Evolutionary conservation across 2,329 filamentous ascomycete species (phyloP).

Genomic region (Ophiostoma ulmi): DNA sequence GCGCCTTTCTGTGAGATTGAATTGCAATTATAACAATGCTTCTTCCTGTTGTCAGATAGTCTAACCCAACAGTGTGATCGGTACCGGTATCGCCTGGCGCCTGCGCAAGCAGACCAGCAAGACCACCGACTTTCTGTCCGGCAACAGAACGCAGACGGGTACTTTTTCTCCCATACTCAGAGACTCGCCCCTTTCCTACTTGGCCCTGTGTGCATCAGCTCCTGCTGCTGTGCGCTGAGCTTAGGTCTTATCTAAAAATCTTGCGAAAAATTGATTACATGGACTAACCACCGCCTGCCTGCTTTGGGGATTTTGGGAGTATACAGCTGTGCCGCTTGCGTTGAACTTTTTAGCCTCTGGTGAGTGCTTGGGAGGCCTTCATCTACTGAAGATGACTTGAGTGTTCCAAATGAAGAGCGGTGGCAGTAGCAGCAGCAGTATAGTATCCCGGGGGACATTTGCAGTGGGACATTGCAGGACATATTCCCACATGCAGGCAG

Average conservation of each 20-base stretch:
- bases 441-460: constrained; percentile 26
- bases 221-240: background rate
- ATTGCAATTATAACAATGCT: background rate
- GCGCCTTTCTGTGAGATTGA: constrained; percentile 60
- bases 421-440: constrained; percentile 56
- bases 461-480: constrained; percentile 9
- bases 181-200: constrained; percentile 7
- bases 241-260: no score
- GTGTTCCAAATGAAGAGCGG: constrained; percentile 15
- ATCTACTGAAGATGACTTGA: constrained; percentile 34
- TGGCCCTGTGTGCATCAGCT: background rate
- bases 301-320: constrained; percentile 3
- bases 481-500: constrained; percentile 6
- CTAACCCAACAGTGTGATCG: constrained; percentile 51
- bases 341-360: constrained; percentile 88
- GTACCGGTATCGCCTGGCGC: constrained; percentile 54
- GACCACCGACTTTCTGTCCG: constrained; percentile 66
- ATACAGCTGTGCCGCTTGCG: constrained; percentile 68
- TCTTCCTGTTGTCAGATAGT: background rate
- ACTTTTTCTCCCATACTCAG: constrained; percentile 15
- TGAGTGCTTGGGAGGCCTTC: constrained; percentile 52
- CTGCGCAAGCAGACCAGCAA: constrained; percentile 57
- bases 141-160: constrained; percentile 82
- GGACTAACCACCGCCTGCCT: constrained; percentile 21
- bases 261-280: background rate